Base-by-base conservation (phyloP, 2,329 filamentous ascomycete species). In the Acrodontium crateriforme region DNA sequence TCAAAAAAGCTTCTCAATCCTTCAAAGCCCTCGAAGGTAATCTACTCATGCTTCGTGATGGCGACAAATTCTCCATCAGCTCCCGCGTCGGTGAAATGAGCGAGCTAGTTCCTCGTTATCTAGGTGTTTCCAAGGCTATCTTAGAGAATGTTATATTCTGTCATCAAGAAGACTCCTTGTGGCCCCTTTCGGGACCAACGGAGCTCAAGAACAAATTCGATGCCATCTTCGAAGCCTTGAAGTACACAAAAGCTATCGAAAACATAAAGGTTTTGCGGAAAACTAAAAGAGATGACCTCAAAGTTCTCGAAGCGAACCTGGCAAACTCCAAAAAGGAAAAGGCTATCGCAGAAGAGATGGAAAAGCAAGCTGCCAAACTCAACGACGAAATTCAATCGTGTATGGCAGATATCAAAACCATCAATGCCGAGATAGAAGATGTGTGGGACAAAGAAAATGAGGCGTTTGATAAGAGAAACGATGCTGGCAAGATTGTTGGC, bases 131-230 rank as follows among this genome's bases (percentile, higher is more conserved):
- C 2, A 75, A 77, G 30, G 85, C 89, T 9, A 76, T 98, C 30
- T 67, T 98, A 15, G 85, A 95, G 41, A 79, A 78, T 33, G 89
- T 98, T 51, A 94, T 98, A 42, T 98, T 98, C 58, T 98, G 89
- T 52, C 89, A 98, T 49, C 89, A 98, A 50, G 89, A 98, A 51
- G 89, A 98, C 42, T 94, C 87, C 15, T 58, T 95, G 16, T 98
- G 89, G 89, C 89, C 89, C 0, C 75, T 98, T 67, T 91, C 83
- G 49, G 82, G 92, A 46, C 83, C 89, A 0, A 63, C 71, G 0
- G 72, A 71, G 1, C 62, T 98, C 27, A 98, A 98, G 57, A 91
- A 91, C 54, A 78, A 76, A 28, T 98, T 98, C 35, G 89, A 98
- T 49, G 83, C 93, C 50, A 98, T 98, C 8, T 98, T 98, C 42